Base-by-base conservation (phyloP, 2,329 filamentous ascomycete genomes). In the Sclerotinia nivalis region DNA sequence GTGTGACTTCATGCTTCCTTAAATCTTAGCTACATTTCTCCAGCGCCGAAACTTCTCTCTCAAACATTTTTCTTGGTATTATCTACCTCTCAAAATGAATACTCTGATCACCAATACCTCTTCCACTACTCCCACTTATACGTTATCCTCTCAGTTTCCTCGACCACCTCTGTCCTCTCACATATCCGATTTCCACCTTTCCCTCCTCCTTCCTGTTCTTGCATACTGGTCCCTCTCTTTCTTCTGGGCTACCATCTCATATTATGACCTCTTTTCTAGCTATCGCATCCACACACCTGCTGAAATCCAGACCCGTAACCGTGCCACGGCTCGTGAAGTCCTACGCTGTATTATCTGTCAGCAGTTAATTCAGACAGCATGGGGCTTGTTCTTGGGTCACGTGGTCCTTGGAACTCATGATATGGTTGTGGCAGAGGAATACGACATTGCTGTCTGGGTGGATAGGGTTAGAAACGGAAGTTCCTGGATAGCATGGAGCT, bases 221-320 rank as follows among this genome's bases (percentile, higher is more conserved):
- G 50, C 62, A 34, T 66, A 66, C 50, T 66, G 62, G 62, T 40
- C 37, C 22, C 50, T 54, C 20, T 54, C 49, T n/a, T 18, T 66
- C 9, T 28, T 66, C n/a, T 66, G 50, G 47, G 15, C 49, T 12
- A 10, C 45, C n/a, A 22, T 66, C 49, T 66, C 62, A 28, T 43
- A 66, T n/a, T 66, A 28, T 56, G n/a, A 66, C 45, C 37, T 66
- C n/a, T 66, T 54, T 40, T 28, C 62, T 55, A n/a, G n/a, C 25
- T 56, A 56, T 25, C 62, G 62, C 20, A 66, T 66, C 34, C 94
- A 97, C 82, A 97, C 95, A 0, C 95, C 95, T 20, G 93, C 92
- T 65, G 94, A 97, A 80, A 89, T 97, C 71, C 80, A 89, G 49
- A 92, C 92, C 80, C 88, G 94, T 76, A 97, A 97, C 80, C 92